phyloP scores from a whole-genome alignment of 768 basidiomycete species.

The Ramaria sp. region DNA sequence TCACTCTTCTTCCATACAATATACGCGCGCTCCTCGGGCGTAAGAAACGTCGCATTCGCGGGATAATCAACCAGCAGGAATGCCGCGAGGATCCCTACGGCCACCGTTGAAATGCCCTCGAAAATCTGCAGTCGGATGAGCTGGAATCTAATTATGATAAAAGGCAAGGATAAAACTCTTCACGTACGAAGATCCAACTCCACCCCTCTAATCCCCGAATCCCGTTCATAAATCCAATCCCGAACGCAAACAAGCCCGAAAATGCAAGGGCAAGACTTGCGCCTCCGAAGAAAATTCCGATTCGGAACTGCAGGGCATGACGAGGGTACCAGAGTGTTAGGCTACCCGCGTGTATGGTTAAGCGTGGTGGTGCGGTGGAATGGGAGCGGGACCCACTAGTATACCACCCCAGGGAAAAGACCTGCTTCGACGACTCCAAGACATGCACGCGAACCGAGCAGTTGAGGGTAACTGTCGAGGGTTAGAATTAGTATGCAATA shows the following conservation, averaged over 20 bases:
- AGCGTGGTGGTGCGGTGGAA: slow-evolving; percentile 65
- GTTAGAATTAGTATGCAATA: neutral
- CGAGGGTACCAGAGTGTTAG: slow-evolving; percentile 66
- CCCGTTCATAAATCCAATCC: slow-evolving; percentile 42
- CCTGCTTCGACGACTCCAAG: slow-evolving; percentile 53
- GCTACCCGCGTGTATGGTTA: slow-evolving; percentile 28
- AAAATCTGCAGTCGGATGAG: slow-evolving; percentile 31
- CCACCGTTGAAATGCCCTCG: slow-evolving; percentile 53
- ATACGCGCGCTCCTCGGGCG: slow-evolving; percentile 46
- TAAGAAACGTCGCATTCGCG: slow-evolving; percentile 46
- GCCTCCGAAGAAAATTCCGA: slow-evolving; percentile 56
- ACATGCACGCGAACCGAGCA: slow-evolving; percentile 45
- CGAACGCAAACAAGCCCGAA: slow-evolving; percentile 48
- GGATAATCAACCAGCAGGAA: slow-evolving; percentile 57
- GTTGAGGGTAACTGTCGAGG: slow-evolving; percentile 41
- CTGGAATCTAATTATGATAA: too few relatives aligned
- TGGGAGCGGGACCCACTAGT: slow-evolving; percentile 51
- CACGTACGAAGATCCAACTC: slow-evolving; percentile 58
- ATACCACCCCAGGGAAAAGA: slow-evolving; percentile 41
- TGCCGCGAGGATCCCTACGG: slow-evolving; percentile 42
- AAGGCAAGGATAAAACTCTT: too few relatives aligned
- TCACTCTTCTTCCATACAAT: slow-evolving; percentile 46
- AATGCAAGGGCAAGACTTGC: slow-evolving; percentile 58
- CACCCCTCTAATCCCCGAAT: slow-evolving; percentile 38
- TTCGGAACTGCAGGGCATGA: slow-evolving; percentile 46